Percentiles rank a stretch among this genome's conserved stretches.
These are phyloP conservation scores for Zasmidium angulare DNA, from an alignment of 2,329 filamentous ascomycete genomes.

Conservation along the genomic window DNA sequence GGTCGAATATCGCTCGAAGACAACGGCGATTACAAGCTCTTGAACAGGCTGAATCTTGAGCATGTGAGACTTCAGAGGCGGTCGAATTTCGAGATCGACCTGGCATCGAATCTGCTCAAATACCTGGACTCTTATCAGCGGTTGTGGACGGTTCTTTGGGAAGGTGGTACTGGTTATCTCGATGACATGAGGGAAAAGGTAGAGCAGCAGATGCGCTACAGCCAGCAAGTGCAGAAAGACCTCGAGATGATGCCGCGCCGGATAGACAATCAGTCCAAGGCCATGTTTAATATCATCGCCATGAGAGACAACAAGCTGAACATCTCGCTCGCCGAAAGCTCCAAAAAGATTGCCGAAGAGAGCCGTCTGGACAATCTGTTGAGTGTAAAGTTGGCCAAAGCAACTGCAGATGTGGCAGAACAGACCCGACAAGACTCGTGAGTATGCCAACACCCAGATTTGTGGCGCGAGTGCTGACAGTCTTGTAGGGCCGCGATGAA, in stretches of 20 bases:
- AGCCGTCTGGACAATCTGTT: slow-evolving; percentile 35
- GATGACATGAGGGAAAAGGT: slow-evolving; percentile 37
- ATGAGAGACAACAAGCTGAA: slow-evolving; percentile 36
- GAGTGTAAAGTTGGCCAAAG: slow-evolving; percentile 35
- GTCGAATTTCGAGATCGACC: slow-evolving; percentile 35
- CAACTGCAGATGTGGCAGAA: slow-evolving; percentile 36
- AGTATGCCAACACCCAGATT: slow-evolving; percentile 24
- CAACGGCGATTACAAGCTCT: slow-evolving; percentile 36
- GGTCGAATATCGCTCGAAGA: slow-evolving; percentile 34
- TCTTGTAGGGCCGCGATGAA: slow-evolving; percentile 43
- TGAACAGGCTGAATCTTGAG: slow-evolving; percentile 36
- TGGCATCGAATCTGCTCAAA: slow-evolving; percentile 32
- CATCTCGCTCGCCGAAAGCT: slow-evolving; percentile 35
- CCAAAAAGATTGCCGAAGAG: slow-evolving; percentile 36
- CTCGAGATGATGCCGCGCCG: slow-evolving; percentile 34
- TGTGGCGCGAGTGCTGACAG: too few species aligned
- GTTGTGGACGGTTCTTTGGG: slow-evolving; percentile 32
- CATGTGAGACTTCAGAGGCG: slow-evolving; percentile 33
- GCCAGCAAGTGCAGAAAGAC: slow-evolving; percentile 33
- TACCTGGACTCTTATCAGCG: slow-evolving; percentile 34
- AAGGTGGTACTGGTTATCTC: slow-evolving; percentile 34
- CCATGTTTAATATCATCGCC: slow-evolving; percentile 35
- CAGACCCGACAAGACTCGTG: slow-evolving; percentile 31
- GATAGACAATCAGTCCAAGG: slow-evolving; percentile 38
- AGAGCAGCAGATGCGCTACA: slow-evolving; percentile 36